Evolutionary conservation across 1,284 basidiomycete genomes (phyloP).

Genomic region (Apiotrichum veenhuisii): DNA sequence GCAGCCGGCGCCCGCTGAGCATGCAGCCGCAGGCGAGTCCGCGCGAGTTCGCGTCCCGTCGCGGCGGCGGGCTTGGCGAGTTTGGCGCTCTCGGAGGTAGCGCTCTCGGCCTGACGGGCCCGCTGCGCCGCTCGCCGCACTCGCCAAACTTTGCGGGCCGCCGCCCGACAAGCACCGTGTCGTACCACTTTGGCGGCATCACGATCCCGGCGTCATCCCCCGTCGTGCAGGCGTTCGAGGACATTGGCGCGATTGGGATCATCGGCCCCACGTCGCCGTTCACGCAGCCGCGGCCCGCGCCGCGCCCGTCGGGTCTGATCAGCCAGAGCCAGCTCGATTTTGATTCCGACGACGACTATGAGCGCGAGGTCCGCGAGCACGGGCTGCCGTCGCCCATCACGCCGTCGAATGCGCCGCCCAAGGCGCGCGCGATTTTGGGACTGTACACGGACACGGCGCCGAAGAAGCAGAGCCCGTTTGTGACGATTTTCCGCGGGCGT

Average conservation of each 20-base stretch:
- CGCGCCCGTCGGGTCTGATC: neutral
- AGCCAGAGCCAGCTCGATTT: neutral
- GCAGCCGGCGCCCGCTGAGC: neutral
- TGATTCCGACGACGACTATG: no score
- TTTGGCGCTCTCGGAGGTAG: no score
- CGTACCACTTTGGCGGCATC: neutral
- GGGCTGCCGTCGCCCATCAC: no score
- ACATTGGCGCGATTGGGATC: neutral
- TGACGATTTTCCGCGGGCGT: neutral
- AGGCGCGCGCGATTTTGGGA: neutral
- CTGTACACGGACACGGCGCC: neutral
- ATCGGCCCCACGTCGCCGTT: neutral
- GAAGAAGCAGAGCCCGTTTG: neutral
- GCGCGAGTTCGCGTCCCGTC: no score
- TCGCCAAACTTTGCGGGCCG: neutral
- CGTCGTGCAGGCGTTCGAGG: slow-evolving; percentile 1
- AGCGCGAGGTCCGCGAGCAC: neutral
- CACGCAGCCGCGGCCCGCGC: neutral
- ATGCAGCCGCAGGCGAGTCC: neutral
- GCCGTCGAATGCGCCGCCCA: neutral
- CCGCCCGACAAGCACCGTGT: neutral
- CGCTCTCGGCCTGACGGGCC: no score
- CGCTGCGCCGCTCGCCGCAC: neutral
- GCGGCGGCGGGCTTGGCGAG: no score
- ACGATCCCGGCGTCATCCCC: neutral